Conservation (phyloP, 495 filamentous ascomycete species). For the Penicillium samsonianum region DNA sequence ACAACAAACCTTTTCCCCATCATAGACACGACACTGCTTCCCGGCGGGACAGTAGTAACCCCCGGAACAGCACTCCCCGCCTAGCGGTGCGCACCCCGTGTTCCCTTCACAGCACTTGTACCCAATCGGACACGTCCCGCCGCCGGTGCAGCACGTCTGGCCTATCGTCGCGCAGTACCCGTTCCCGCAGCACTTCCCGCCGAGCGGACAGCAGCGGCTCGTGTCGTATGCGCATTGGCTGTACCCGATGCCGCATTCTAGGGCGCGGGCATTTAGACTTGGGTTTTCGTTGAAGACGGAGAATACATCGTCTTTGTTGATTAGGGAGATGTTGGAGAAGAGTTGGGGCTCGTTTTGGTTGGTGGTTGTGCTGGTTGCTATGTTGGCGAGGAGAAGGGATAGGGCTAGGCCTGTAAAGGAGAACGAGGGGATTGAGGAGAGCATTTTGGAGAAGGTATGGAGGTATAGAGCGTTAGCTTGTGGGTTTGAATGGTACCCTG, state of each 20-base stretch:
- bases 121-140: constrained; percentile 21
- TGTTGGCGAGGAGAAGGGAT: constrained; percentile 6
- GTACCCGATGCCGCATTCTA: constrained; percentile 16
- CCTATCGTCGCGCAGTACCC: constrained; percentile 20
- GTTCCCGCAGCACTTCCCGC: constrained; percentile 19
- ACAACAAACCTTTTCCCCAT: constrained; percentile 22
- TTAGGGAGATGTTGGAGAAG: constrained; percentile 8
- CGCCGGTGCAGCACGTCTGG: constrained; percentile 18
- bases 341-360: constrained; percentile 10
- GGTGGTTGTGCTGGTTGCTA: not conserved
- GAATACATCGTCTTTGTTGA: not conserved
- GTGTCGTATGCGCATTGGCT: constrained; percentile 15
- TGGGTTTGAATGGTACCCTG: not conserved
- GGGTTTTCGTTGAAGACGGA: constrained; percentile 6
- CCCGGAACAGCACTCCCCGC: constrained; percentile 22
- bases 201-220: constrained; percentile 17
- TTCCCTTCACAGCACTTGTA: constrained; percentile 23
- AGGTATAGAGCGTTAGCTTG: not conserved
- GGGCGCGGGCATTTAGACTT: constrained; percentile 7
- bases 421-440: not conserved
- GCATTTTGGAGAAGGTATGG: not conserved
- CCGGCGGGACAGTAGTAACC: constrained; percentile 25
- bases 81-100: constrained; percentile 17
- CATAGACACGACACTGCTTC: constrained; percentile 18
- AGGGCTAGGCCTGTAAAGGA: not conserved